Percentiles rank a stretch among this genome's conserved stretches.
phyloP scores from a whole-genome alignment of 1,284 basidiomycete genomes.

The Boletus calvinii region DNA sequence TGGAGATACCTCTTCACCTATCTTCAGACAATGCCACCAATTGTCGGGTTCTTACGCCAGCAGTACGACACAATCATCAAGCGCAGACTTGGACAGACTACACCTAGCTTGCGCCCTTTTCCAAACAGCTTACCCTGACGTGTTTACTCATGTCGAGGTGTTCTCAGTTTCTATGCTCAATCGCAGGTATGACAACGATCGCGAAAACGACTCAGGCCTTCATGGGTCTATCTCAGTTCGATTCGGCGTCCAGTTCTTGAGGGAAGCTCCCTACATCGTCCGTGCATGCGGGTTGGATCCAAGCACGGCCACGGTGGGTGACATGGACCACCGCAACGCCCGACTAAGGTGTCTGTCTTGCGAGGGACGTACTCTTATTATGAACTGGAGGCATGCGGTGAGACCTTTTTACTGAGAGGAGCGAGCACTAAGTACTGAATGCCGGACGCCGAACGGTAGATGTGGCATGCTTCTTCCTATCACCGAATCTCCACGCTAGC shows the following conservation, averaged over 20 bases:
- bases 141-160: background rate
- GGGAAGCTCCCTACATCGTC: slow-evolving; percentile 2
- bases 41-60: background rate
- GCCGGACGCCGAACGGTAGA: background rate
- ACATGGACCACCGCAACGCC: slow-evolving; percentile 23
- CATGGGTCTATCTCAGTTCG: background rate
- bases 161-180: background rate
- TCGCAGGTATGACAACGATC: background rate
- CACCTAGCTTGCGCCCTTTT: slow-evolving; percentile 6
- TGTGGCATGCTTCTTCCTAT: background rate
- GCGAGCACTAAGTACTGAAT: background rate
- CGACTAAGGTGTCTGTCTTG: slow-evolving; percentile 18
- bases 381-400: slow-evolving; percentile 20
- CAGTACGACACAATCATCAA: background rate
- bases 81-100: background rate
- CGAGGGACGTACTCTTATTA: background rate
- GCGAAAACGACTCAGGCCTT: background rate
- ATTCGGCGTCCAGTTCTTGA: background rate
- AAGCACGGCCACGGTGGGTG: background rate
- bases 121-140: background rate
- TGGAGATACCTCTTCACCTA: background rate
- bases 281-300: slow-evolving; percentile 7
- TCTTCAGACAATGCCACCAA: background rate
- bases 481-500: background rate
- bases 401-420: background rate